These are phyloP conservation scores for Zoysia matrella DNA, from an alignment of 202 grass and related monocot genomes.

Conservation along the genomic window DNA sequence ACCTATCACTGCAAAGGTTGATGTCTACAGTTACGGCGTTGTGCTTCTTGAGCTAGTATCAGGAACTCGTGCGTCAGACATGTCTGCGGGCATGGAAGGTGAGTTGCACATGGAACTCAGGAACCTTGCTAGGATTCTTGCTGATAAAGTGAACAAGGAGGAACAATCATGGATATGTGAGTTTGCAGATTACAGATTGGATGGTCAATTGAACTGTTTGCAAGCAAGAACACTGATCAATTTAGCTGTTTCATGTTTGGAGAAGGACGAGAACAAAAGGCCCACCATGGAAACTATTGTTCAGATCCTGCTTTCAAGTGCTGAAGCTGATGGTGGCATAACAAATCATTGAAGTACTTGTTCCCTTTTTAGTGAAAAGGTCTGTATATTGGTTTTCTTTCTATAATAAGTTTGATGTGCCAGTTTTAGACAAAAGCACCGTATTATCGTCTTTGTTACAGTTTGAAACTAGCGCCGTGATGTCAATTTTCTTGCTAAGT, in stretches of 20 bases:
- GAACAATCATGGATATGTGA: neutral
- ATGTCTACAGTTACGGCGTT: conserved; percentile 51
- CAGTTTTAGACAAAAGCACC: neutral
- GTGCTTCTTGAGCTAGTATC: conserved; percentile 43
- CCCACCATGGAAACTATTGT: conserved; percentile 38
- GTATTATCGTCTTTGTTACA: neutral
- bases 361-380: neutral
- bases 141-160: neutral
- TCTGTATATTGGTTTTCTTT: neutral
- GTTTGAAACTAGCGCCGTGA: neutral
- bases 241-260: conserved; percentile 44
- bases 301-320: conserved; percentile 21
- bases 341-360: neutral
- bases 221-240: conserved; percentile 41
- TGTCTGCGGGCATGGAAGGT: neutral
- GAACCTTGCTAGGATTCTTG: neutral
- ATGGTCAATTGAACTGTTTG: conserved; percentile 36
- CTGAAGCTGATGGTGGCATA: neutral
- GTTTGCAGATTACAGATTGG: conserved; percentile 10
- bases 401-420: neutral
- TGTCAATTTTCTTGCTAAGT: neutral
- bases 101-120: neutral
- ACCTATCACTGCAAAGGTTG: conserved; percentile 51
- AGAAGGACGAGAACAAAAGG: conserved; percentile 45
- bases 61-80: neutral